Percentiles rank a stretch among this genome's conserved stretches.
Evolutionary conservation across 768 basidiomycete species (phyloP).

Genomic region (Boletus pseudo-olivaceus): DNA sequence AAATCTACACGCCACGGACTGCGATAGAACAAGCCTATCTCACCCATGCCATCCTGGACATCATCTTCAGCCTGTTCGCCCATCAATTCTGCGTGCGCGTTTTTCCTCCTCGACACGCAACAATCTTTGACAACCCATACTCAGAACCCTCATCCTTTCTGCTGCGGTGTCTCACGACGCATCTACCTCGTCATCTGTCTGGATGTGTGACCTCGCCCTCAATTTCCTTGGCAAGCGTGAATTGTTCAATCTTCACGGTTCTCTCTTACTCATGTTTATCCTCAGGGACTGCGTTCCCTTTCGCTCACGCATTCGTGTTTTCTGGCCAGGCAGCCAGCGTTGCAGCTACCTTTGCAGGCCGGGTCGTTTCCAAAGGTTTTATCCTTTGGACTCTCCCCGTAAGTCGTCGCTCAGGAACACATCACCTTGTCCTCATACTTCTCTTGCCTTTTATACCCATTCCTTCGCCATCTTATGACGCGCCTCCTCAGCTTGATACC

Average conservation of each 20-base stretch:
- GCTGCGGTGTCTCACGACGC: no score
- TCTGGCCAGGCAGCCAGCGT: constrained; percentile 49
- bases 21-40: constrained; percentile 36
- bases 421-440: neutral
- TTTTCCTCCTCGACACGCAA: neutral
- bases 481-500: constrained; percentile 45
- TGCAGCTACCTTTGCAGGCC: constrained; percentile 47
- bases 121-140: no score
- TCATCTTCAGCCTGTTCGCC: constrained; percentile 40
- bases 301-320: constrained; percentile 44
- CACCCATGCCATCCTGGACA: constrained; percentile 18
- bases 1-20: constrained; percentile 10
- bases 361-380: constrained; percentile 48
- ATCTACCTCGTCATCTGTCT: no score
- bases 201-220: constrained; percentile 39
- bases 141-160: no score
- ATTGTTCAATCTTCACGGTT: no score
- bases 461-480: constrained; percentile 42
- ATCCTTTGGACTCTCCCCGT: constrained; percentile 47
- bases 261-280: no score
- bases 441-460: constrained; percentile 14
- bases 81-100: constrained; percentile 40
- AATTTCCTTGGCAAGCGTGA: no score
- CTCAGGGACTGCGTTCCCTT: constrained; percentile 36
- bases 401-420: neutral